phyloP scores from a whole-genome alignment of 148 eudicot genomes.

The Talinum fruticosum region DNA sequence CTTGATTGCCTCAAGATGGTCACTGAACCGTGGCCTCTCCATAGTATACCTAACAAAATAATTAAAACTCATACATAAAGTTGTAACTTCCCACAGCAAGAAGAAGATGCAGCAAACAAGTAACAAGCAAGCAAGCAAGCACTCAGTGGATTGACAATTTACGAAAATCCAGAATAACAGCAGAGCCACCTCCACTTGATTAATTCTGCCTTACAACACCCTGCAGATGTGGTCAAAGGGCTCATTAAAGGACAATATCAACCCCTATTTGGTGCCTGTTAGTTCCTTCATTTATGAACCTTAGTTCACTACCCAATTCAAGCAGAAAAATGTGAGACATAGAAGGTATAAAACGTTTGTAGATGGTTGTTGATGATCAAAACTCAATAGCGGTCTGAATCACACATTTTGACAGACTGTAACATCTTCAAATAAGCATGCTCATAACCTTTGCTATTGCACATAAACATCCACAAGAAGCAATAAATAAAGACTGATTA shows the following conservation, averaged over 20 bases:
- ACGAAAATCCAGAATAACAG: background rate
- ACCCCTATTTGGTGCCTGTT: background rate
- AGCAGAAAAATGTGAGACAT: background rate
- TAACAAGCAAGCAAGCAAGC: background rate
- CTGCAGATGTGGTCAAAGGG: background rate
- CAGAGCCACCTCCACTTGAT: background rate
- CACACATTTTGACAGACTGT: background rate
- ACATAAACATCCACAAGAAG: background rate
- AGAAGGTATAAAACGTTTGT: background rate
- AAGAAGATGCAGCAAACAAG: background rate
- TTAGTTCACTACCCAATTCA: background rate
- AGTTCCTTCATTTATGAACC: background rate
- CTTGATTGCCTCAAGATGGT: slow-evolving; percentile 96
- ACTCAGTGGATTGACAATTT: background rate
- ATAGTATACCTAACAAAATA: slow-evolving; percentile 65
- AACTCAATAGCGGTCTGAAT: background rate
- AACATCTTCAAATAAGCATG: background rate
- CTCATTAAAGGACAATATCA: no score
- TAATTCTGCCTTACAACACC: background rate
- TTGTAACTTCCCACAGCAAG: background rate
- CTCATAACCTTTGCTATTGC: no score
- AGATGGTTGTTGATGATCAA: background rate
- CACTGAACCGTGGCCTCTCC: slow-evolving; percentile 92
- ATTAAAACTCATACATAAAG: background rate
- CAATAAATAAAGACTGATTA: background rate